Evolutionary conservation across 2,329 filamentous ascomycete genomes (phyloP).

Genomic region (Trichoderma harzianum): DNA sequence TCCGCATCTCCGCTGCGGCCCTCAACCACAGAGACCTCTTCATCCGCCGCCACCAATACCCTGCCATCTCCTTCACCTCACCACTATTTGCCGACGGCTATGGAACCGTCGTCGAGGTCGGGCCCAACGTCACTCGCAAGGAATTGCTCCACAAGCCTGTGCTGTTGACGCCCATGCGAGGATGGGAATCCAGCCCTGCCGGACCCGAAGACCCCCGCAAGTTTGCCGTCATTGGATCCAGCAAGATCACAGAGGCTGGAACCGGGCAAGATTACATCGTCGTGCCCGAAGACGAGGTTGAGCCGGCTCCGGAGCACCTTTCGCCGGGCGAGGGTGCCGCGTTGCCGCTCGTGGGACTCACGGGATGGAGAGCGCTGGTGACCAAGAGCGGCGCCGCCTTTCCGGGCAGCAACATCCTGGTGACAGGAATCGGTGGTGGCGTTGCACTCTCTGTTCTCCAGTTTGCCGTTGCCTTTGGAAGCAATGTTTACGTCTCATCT

Average conservation of each 20-base stretch:
- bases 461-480: conserved; percentile 72
- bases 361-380: conserved; percentile 81
- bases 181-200: conserved; percentile 68
- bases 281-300: conserved; percentile 69
- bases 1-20: conserved; percentile 74
- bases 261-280: conserved; percentile 71
- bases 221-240: conserved; percentile 68
- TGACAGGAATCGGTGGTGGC: conserved; percentile 91
- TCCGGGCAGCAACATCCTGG: conserved; percentile 68
- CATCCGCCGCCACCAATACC: conserved; percentile 88
- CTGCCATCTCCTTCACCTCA: conserved; percentile 72
- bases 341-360: conserved; percentile 79
- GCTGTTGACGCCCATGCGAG: conserved; percentile 71
- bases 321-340: conserved; percentile 73
- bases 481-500: conserved; percentile 78
- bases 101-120: conserved; percentile 66
- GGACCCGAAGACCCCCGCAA: conserved; percentile 64
- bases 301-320: conserved; percentile 71
- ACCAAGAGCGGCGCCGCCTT: conserved; percentile 67
- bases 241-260: conserved; percentile 58
- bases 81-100: conserved; percentile 81
- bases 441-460: conserved; percentile 79
- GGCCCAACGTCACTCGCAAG: conserved; percentile 41
- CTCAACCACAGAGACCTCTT: conserved; percentile 96
- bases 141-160: conserved; percentile 63